Evolutionary conservation across 352 stramenopile species (phyloP), one percentile per base, ranked within the genome.

Genomic region (Globisporangium viniferum): DNA sequence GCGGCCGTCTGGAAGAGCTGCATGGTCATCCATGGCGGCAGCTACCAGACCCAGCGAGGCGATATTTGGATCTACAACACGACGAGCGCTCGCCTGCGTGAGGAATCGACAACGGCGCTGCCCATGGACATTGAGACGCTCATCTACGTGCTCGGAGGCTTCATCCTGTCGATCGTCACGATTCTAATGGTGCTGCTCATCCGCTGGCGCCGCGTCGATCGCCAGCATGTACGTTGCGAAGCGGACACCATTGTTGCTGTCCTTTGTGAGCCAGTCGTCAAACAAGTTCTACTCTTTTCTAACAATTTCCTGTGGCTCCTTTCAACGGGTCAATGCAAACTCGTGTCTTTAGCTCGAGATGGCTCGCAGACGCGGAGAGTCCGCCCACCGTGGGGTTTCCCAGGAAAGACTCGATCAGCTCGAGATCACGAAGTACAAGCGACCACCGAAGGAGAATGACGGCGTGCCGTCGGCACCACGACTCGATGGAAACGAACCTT

Each of bases 21-120:
- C 56, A 89, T 93, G 80, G 68, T 93, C 1, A 72, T 93, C 64
- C 75, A 90, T 41, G 85, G 85, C 24, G 85, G 85, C 44, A 92
- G 81, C 77, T 93, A 91, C 57, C 81, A 91, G 71, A 79, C 67
- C 8, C 81, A 90, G 46, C 78, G 79, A 9, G 77, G 81, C 15
- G 85, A 93, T n/a, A 51, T 93, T 24, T 93, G 85, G 83, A 65
- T 75, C 36, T 91, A 79, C 73, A 93, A 93, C 71, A 83, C 79
- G 14, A 87, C 81, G 15, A 72, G 51, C 12, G 76, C 80, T 14
- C 63, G 66, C 3, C 44, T 83, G 27, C 62, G 55, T 5, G 59
- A 76, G 48, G 76, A 76, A 48, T 62, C 62, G 2, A n/a, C 62
- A 1, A 36, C 61, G 0, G 59, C 67, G 20, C 54, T 91, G 10